Percentiles rank a stretch among this genome's conserved stretches.
Conservation (phyloP, 768 basidiomycete genomes). For the Boletus rubropictus region DNA sequence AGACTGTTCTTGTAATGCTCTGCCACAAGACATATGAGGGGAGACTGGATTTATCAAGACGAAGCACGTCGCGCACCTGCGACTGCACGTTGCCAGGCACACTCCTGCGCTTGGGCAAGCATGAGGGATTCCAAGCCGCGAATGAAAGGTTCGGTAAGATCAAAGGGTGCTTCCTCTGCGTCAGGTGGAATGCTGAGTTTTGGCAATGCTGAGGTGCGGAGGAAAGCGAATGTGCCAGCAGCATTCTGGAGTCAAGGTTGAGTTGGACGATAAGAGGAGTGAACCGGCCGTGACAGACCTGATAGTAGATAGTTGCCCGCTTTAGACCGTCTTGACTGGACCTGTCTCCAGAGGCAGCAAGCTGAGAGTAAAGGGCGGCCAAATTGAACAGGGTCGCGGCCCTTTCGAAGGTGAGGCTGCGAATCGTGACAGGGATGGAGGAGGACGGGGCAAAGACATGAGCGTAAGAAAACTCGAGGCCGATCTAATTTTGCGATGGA, state of each 20-base stretch:
- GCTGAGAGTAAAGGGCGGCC: constrained; percentile 76
- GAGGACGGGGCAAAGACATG: constrained; percentile 55
- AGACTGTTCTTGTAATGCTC: constrained; percentile 75
- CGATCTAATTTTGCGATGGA: constrained; percentile 43
- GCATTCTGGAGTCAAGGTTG: constrained; percentile 44
- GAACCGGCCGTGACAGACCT: constrained; percentile 38
- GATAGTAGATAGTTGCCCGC: constrained; percentile 63
- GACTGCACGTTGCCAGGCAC: constrained; percentile 90
- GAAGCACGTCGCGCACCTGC: constrained; percentile 45
- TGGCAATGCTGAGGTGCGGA: constrained; percentile 49
- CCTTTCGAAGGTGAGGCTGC: constrained; percentile 78
- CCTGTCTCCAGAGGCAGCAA: constrained; percentile 69
- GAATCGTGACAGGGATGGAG: constrained; percentile 54
- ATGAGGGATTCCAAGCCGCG: constrained; percentile 66
- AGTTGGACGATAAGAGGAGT: constrained; percentile 11
- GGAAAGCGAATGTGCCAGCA: constrained; percentile 65
- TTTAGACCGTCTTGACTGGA: constrained; percentile 77
- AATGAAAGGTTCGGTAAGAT: constrained; percentile 60
- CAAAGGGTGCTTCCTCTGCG: constrained; percentile 52
- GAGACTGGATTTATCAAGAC: neutral
- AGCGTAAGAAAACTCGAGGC: constrained; percentile 66
- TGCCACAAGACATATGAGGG: constrained; percentile 17
- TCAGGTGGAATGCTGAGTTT: constrained; percentile 43
- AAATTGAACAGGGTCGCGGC: constrained; percentile 80
- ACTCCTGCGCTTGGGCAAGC: constrained; percentile 95